Evolutionary conservation across 2,329 filamentous ascomycete genomes (phyloP), one percentile per base, ranked within the genome.

Genomic region (Trichoderma brevicompactum): DNA sequence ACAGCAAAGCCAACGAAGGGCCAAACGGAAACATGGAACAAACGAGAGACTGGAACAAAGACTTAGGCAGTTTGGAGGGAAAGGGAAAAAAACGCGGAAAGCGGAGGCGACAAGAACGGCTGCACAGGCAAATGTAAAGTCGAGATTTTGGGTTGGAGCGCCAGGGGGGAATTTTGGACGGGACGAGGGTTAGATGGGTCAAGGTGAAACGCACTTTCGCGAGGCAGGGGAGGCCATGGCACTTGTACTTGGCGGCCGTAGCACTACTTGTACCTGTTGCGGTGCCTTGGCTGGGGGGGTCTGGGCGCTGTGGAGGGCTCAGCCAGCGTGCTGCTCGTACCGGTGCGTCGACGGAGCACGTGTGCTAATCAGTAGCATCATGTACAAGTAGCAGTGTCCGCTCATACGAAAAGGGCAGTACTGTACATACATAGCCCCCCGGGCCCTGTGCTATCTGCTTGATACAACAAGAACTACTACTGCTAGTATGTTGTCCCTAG

Each of bases 151-250:
- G 53, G 34, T 43, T 43, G 34, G 38, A 34, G 53, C 53, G 54
- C 62, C 62, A 65, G 54, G 62, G 62, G 62, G 62, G 43, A 23
- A 41, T 17, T 58, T 61, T 62, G 48, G 64, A 55, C 43, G 56
- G 64, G 56, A 55, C 48, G 64, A 65, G 56, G 64, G 49, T 61
- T 61, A 17, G 64, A 65, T 65, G 64, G 64, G 56, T 54, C 64
- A 56, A 61, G 50, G 44, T 61, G 64, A 65, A 65, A 65, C 64
- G 64, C 43, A 65, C 52, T 59, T 65, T 60, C 38, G 49, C 52
- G 56, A 61, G 36, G 54, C 63, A 65, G 64, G 64, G 64, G 64
- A 55, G 40, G 44, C 48, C 63, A 46, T 58, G 63, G 55, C 54
- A 59, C 58, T 60, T 41, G 54, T 58, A 34, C 52, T 54, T 50